Evolutionary conservation across 208 protist species (phyloP).

Genomic region (Crithidia mellificae): DNA sequence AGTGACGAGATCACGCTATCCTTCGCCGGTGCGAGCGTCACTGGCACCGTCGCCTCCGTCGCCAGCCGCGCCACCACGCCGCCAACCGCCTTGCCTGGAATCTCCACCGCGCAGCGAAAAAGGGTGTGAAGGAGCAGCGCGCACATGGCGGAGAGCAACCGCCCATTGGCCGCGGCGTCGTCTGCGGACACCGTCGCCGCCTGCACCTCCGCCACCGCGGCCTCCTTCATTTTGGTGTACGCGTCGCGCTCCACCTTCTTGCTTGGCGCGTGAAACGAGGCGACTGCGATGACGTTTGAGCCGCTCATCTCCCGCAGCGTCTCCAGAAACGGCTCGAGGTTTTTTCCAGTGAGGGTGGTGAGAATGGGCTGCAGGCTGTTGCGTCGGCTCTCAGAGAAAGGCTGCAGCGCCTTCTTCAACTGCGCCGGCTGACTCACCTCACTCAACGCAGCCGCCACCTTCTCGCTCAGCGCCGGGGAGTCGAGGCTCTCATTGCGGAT

Average conservation of each 20-base stretch:
- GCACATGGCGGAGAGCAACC: conserved; percentile 54
- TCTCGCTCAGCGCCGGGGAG: conserved; percentile 36
- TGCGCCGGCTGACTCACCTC: conserved; percentile 33
- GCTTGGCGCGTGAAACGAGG: conserved; percentile 63
- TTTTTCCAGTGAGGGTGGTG: conserved; percentile 49
- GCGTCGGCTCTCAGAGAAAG: conserved; percentile 48
- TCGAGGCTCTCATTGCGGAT: conserved; percentile 72
- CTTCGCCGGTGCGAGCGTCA: conserved; percentile 33
- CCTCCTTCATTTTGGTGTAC: conserved; percentile 40
- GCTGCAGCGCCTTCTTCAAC: conserved; percentile 39
- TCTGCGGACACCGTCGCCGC: conserved; percentile 26
- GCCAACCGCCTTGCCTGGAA: conserved; percentile 64
- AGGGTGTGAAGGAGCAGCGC: conserved; percentile 48
- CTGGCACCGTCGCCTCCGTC: conserved; percentile 32
- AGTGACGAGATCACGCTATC: conserved; percentile 47
- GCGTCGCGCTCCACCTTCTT: conserved; percentile 73
- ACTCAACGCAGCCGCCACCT: conserved; percentile 41
- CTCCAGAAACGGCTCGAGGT: conserved; percentile 41
- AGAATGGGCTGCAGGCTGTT: conserved; percentile 40
- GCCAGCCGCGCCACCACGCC: conserved; percentile 50
- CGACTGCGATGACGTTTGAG: conserved; percentile 53
- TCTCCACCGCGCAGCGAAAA: conserved; percentile 56
- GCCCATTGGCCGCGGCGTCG: conserved; percentile 43
- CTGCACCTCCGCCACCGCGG: conserved; percentile 26
- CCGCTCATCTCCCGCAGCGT: conserved; percentile 53